Evolutionary conservation across 2,329 filamentous ascomycete species (phyloP).

Genomic region (Pseudogymnoascus sp.): DNA sequence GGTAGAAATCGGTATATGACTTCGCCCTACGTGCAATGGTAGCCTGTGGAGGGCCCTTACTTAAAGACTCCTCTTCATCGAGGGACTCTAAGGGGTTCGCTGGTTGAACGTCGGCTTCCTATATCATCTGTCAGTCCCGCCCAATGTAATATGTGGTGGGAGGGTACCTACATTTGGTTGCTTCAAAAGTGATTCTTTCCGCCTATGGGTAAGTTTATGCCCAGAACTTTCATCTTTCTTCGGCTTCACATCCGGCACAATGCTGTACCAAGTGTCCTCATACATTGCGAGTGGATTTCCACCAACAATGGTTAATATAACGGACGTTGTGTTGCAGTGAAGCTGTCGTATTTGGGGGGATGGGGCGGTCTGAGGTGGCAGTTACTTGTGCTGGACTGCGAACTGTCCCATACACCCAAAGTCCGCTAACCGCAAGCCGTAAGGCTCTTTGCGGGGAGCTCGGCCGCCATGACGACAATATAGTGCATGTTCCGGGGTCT

Average conservation of each 20-base stretch:
- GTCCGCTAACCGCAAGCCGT: background rate
- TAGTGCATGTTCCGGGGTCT: background rate
- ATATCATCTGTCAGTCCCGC: slow-evolving; percentile 33
- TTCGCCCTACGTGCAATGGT: slow-evolving; percentile 58
- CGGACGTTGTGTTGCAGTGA: background rate
- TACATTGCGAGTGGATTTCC: slow-evolving; percentile 48
- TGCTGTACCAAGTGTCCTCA: slow-evolving; percentile 78
- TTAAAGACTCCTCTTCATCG: slow-evolving; percentile 48
- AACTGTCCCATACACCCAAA: slow-evolving; percentile 2
- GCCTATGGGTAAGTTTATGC: slow-evolving; percentile 48
- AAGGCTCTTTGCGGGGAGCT: slow-evolving; percentile 7
- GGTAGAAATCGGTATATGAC: slow-evolving; percentile 73
- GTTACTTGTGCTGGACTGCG: background rate
- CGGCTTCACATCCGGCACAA: slow-evolving; percentile 55
- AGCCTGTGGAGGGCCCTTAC: slow-evolving; percentile 57
- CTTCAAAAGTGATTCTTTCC: slow-evolving; percentile 62
- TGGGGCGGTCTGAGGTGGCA: slow-evolving; percentile 7
- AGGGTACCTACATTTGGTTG: slow-evolving; percentile 49
- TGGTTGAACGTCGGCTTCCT: slow-evolving; percentile 46
- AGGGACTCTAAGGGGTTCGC: slow-evolving; percentile 50
- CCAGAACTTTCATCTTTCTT: slow-evolving; percentile 40
- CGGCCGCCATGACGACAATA: slow-evolving; percentile 8
- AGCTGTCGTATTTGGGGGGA: slow-evolving; percentile 4
- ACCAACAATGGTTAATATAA: slow-evolving; percentile 4
- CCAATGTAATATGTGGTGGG: slow-evolving; percentile 26